Conservation (phyloP, 257 asterid genomes). For the Scutellaria baicalensis region DNA sequence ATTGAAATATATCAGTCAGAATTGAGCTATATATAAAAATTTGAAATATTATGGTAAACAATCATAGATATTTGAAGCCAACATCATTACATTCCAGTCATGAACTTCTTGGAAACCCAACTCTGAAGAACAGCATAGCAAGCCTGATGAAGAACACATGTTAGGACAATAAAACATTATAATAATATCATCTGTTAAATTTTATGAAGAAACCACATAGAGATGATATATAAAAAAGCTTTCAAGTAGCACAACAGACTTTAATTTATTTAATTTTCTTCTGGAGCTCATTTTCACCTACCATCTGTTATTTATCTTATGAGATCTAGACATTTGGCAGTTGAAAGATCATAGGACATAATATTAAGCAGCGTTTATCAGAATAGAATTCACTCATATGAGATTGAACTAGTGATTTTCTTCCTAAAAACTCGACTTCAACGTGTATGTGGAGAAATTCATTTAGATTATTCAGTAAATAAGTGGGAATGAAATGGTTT, state of each 20-base stretch:
- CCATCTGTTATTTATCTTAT: neutral
- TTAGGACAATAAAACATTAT: constrained; percentile 9
- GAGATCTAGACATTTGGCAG: neutral
- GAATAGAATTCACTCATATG: neutral
- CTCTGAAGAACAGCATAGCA: constrained; percentile 97
- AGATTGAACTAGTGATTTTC: neutral
- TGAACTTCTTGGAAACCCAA: constrained; percentile 97
- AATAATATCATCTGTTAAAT: neutral
- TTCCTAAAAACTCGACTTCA: neutral
- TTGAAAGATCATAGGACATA: neutral
- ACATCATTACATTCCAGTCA: constrained; percentile 89
- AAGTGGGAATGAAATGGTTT: neutral
- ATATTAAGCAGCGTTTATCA: neutral
- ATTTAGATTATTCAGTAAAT: neutral
- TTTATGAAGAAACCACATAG: neutral
- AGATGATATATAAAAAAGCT: neutral
- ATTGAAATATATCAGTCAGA: constrained; percentile 9
- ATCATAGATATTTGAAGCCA: neutral
- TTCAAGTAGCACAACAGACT: neutral
- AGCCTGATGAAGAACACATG: constrained; percentile 54
- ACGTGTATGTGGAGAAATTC: neutral
- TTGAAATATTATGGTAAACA: neutral
- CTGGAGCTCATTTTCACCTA: neutral
- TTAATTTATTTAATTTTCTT: neutral
- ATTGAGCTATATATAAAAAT: neutral